These are phyloP conservation scores for Daldinia concentrica DNA, from an alignment of 495 filamentous ascomycete genomes.

Conservation along the genomic window DNA sequence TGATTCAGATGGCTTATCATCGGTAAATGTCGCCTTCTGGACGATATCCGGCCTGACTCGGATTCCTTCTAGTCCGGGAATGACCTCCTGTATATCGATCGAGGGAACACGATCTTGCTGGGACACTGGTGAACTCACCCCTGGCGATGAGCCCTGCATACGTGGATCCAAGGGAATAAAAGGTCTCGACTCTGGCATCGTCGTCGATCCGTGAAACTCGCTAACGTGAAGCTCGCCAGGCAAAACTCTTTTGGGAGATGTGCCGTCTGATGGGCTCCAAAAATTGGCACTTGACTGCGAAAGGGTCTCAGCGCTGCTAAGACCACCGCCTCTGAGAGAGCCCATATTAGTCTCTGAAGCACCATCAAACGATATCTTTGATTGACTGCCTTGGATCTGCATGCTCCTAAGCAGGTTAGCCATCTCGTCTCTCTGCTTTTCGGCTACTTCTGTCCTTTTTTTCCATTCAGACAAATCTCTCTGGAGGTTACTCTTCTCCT, in stretches of 20 bases:
- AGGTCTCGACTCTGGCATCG: slow-evolving; percentile 46
- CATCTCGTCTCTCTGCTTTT: slow-evolving; percentile 36
- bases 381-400: background rate
- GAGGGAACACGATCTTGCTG: slow-evolving; percentile 45
- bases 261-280: slow-evolving; percentile 28
- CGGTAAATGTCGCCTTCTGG: slow-evolving; percentile 55
- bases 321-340: slow-evolving; percentile 43
- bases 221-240: slow-evolving; percentile 2
- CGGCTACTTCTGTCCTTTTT: slow-evolving; percentile 35
- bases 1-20: slow-evolving; percentile 34
- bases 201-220: slow-evolving; percentile 25
- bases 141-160: slow-evolving; percentile 42
- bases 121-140: slow-evolving; percentile 20
- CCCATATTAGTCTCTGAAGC: slow-evolving; percentile 14
- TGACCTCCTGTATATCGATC: slow-evolving; percentile 57
- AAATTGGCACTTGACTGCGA: slow-evolving; percentile 20
- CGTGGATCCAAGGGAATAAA: slow-evolving; percentile 47
- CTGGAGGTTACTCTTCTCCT: slow-evolving; percentile 49
- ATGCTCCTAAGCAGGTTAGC: slow-evolving; percentile 8
- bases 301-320: slow-evolving; percentile 23
- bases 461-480: slow-evolving; percentile 42
- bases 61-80: slow-evolving; percentile 58
- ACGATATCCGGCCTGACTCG: slow-evolving; percentile 52
- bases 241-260: slow-evolving; percentile 25
- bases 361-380: slow-evolving; percentile 18